phyloP scores from a whole-genome alignment of 495 filamentous ascomycete genomes.

The Filosporella fistucella region DNA sequence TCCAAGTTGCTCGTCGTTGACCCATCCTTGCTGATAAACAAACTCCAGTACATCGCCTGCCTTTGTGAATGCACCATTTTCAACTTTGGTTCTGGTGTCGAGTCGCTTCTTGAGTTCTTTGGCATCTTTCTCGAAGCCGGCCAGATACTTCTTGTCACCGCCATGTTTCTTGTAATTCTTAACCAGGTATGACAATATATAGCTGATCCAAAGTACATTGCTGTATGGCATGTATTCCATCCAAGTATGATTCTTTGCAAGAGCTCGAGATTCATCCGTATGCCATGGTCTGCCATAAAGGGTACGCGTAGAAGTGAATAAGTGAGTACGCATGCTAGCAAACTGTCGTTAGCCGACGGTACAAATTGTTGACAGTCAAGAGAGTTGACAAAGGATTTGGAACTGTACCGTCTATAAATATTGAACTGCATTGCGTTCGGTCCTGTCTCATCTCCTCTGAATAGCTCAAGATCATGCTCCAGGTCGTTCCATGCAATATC shows the following conservation, averaged over 20 bases:
- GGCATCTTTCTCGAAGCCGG: constrained; percentile 31
- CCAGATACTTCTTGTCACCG: constrained; percentile 26
- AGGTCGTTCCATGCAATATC: constrained; percentile 41
- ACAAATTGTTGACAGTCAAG: background rate
- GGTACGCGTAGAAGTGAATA: constrained; percentile 31
- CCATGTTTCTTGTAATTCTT: constrained; percentile 1
- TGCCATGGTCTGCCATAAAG: constrained; percentile 30
- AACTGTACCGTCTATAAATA: constrained; percentile 25
- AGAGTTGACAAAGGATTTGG: background rate
- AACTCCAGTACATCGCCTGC: constrained; percentile 12
- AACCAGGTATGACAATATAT: constrained; percentile 28
- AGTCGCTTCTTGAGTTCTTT: constrained; percentile 38
- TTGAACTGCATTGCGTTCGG: constrained; percentile 23
- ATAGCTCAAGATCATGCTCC: constrained; percentile 46
- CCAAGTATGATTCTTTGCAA: constrained; percentile 23
- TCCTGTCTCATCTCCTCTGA: constrained; percentile 17
- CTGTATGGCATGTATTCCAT: constrained; percentile 36
- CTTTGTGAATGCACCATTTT: constrained; percentile 16
- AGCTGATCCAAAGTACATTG: constrained; percentile 51
- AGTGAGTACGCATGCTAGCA: constrained; percentile 43
- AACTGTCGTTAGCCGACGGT: background rate
- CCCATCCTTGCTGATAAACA: constrained; percentile 11
- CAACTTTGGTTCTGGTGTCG: constrained; percentile 28
- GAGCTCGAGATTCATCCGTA: constrained; percentile 14
- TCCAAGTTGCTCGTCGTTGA: constrained; percentile 10